These are phyloP conservation scores for Magnolia officinalis DNA, from an alignment of 164 flowering plant species.

Conservation along the genomic window DNA sequence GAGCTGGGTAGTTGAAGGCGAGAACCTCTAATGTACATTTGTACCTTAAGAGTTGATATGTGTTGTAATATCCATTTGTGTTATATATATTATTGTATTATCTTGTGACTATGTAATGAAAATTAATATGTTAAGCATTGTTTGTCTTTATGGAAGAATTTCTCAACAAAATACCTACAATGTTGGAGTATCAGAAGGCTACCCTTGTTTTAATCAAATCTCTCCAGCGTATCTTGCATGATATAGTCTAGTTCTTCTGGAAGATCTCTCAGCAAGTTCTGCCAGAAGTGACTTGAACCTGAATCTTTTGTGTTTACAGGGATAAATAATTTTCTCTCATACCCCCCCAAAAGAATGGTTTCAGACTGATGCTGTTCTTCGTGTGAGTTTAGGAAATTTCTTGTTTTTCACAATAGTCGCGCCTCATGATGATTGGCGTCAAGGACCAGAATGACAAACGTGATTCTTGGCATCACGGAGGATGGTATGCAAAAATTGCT, in stretches of 20 bases:
- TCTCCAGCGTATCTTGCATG: not conserved
- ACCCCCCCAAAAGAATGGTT: conserved; percentile 63
- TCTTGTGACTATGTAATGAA: not conserved
- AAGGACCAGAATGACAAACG: conserved; percentile 91
- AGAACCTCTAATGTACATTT: not conserved
- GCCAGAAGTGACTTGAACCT: conserved; percentile 1
- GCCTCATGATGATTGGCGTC: conserved; percentile 85
- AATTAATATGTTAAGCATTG: not conserved
- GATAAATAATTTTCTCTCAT: conserved; percentile 53
- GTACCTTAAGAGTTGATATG: not conserved
- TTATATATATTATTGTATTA: not conserved
- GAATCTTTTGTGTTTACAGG: conserved; percentile 40
- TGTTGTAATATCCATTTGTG: too few species aligned
- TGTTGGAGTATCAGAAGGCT: not conserved
- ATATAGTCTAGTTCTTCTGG: not conserved
- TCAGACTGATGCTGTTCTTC: conserved; percentile 74
- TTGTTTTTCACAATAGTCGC: conserved; percentile 71
- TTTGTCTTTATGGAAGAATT: not conserved
- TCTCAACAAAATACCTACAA: not conserved
- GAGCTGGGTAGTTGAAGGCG: not conserved
- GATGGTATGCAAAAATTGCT: conserved; percentile 75
- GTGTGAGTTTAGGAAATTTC: conserved; percentile 91
- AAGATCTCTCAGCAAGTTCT: not conserved
- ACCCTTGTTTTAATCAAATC: not conserved
- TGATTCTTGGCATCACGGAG: conserved; percentile 90